These are phyloP conservation scores for Suzukiozyma palmioleophila DNA, from an alignment of 1,139 yeast species.

Conservation along the genomic window DNA sequence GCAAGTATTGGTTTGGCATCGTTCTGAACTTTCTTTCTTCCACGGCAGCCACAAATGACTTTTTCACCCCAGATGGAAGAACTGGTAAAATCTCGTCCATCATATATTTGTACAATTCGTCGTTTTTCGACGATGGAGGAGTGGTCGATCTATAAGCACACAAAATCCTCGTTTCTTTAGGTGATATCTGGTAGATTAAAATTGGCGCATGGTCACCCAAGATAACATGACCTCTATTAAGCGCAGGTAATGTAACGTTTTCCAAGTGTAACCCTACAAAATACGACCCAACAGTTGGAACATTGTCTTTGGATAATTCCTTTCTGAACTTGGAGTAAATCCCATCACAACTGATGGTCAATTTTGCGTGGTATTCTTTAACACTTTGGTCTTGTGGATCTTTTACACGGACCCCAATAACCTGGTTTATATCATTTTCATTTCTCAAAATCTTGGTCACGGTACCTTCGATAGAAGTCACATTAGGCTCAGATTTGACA, in stretches of 20 bases:
- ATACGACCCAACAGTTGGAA: conserved; percentile 72
- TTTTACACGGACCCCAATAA: conserved; percentile 63
- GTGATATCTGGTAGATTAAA: conserved; percentile 80
- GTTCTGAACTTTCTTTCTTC: conserved; percentile 55
- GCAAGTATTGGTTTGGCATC: conserved; percentile 92
- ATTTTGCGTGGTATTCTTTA: conserved; percentile 46
- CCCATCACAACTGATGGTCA: conserved; percentile 87
- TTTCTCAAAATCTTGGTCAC: conserved; percentile 59
- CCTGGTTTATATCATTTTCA: conserved; percentile 46
- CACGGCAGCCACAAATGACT: conserved; percentile 55
- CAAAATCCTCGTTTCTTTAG: conserved; percentile 77
- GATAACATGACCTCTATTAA: conserved; percentile 84
- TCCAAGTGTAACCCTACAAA: conserved; percentile 79
- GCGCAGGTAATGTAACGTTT: conserved; percentile 68
- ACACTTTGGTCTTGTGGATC: conserved; percentile 11
- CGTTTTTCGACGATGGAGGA: conserved; percentile 62
- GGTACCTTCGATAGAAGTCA: conserved; percentile 77
- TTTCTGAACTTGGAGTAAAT: conserved; percentile 90
- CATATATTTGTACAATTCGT: conserved; percentile 61
- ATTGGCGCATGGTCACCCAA: conserved; percentile 86
- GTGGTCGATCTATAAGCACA: conserved; percentile 79
- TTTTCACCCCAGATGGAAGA: conserved; percentile 60
- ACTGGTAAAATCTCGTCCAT: conserved; percentile 56
- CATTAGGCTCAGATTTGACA: conserved; percentile 64
- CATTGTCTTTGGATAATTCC: conserved; percentile 51